Evolutionary conservation across 2,329 filamentous ascomycete species (phyloP), one percentile per base, ranked within the genome.

Genomic region (Elsinoe batatas): DNA sequence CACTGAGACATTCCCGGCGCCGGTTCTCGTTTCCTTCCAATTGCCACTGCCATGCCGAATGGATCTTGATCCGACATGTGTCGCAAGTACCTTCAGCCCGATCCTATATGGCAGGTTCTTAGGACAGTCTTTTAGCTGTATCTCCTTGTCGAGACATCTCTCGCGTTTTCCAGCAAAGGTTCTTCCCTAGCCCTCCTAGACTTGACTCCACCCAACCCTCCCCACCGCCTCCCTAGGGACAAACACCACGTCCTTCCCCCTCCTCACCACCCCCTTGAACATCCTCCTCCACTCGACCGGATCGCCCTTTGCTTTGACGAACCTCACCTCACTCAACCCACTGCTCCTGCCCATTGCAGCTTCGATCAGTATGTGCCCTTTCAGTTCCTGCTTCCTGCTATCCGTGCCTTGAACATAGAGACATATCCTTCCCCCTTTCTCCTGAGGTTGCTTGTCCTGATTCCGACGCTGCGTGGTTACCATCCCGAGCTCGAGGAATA

Each of bases 221-320:
- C 56, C 18, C 12, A 44, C 47, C 22, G 20, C 53, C 42, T 49
- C 51, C 11, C 50, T 42, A 22, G 68, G 68, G 59, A 67, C 67
- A 59, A 73, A 87, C 43, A 97, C 84, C 7, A 83, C 89, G 67
- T 95, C 89, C 66, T 88, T 88, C 72, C 91, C 94, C 58, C 91
- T 76, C 60, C 94, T 77, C 30, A 88, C 88, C n/a, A 96, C 81
- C 70, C 89, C 91, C 73, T 98, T 98, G 77, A 98, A 98, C 68
- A 98, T 89, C 33, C 93, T 78, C 58, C 93, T 81, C 93, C 94
- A 98, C 74, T 97, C 91, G 50, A 98, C 73, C 4, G 93, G 93
- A 74, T 98, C 93, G 5, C 93, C 93, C 73, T 95, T 96, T 54
- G 88, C 79, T 73, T 98, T 98, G 61, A 94, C 81, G 67, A 98